These are phyloP conservation scores for Phytophthora cajani DNA, from an alignment of 352 stramenopile genomes.

Conservation along the genomic window DNA sequence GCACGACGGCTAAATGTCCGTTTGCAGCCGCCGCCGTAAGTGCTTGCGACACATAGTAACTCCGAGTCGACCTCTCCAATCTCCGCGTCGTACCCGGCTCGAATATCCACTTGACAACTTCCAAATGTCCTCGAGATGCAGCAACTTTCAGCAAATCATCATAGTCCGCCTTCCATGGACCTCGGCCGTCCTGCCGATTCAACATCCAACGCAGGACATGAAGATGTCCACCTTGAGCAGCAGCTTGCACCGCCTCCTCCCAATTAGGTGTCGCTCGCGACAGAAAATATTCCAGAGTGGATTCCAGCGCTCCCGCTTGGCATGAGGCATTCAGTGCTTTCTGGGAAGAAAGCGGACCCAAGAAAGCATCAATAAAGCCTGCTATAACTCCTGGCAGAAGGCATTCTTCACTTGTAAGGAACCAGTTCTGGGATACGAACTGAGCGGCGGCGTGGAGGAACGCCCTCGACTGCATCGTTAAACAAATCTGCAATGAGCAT, in stretches of 20 bases:
- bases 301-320: not conserved
- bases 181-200: not conserved
- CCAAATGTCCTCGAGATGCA: not conserved
- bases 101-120: not conserved
- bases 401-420: too few species aligned
- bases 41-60: not conserved
- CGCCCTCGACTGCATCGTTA: too few species aligned
- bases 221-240: constrained; percentile 4
- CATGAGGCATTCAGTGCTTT: not conserved
- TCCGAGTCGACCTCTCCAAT: not conserved
- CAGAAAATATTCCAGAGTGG: not conserved
- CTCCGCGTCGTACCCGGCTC: not conserved
- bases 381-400: too few species aligned
- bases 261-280: not conserved
- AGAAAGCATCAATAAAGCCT: too few species aligned
- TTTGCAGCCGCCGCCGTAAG: not conserved
- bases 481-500: too few species aligned
- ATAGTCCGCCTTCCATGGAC: constrained; percentile 6
- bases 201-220: constrained; percentile 2
- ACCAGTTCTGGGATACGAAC: too few species aligned
- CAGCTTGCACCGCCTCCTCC: not conserved
- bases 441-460: too few species aligned
- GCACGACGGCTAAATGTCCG: not conserved
- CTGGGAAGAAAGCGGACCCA: not conserved
- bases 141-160: not conserved